Conservation (phyloP, 2,329 filamentous ascomycete genomes). For the Phialophora chinensis region DNA sequence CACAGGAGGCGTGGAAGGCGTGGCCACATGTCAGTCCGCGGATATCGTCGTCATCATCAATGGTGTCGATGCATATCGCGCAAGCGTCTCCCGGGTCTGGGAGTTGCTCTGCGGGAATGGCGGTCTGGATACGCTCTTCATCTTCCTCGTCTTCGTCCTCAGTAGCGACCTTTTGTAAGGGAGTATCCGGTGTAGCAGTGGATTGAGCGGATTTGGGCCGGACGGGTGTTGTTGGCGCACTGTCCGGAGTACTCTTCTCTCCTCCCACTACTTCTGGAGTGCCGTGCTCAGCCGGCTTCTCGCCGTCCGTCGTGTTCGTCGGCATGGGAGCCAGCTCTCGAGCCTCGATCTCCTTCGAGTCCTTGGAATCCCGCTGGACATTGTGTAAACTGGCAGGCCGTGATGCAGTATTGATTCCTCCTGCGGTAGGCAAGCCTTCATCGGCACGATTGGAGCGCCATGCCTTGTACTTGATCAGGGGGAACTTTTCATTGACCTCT, state of each 20-base stretch:
- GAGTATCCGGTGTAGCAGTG: conserved; percentile 38
- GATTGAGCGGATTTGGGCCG: conserved; percentile 33
- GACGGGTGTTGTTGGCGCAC: conserved; percentile 28
- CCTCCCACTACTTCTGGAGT: conserved; percentile 28
- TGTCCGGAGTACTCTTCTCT: conserved; percentile 36
- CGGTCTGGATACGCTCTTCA: conserved; percentile 77
- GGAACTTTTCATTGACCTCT: conserved; percentile 97
- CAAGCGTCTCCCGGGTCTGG: conserved; percentile 87
- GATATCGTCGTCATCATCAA: conserved; percentile 95
- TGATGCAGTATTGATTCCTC: conserved; percentile 73
- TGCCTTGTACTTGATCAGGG: conserved; percentile 92
- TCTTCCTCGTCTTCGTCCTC: conserved; percentile 76
- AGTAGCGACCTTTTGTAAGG: conserved; percentile 57
- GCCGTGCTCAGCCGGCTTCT: conserved; percentile 29
- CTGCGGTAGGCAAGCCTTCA: conserved; percentile 80
- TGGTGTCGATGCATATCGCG: conserved; percentile 91
- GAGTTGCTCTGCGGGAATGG: conserved; percentile 79
- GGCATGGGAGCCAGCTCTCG: conserved; percentile 27
- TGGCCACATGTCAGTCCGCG: conserved; percentile 95
- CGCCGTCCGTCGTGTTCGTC: conserved; percentile 24
- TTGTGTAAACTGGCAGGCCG: conserved; percentile 72
- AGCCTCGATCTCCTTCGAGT: conserved; percentile 24
- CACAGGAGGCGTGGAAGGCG: conserved; percentile 92
- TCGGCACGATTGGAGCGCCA: conserved; percentile 86
- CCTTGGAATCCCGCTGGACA: conserved; percentile 33